These are phyloP conservation scores for Monosporascus sp. DNA, from an alignment of 2,329 filamentous ascomycete genomes.

Conservation along the genomic window DNA sequence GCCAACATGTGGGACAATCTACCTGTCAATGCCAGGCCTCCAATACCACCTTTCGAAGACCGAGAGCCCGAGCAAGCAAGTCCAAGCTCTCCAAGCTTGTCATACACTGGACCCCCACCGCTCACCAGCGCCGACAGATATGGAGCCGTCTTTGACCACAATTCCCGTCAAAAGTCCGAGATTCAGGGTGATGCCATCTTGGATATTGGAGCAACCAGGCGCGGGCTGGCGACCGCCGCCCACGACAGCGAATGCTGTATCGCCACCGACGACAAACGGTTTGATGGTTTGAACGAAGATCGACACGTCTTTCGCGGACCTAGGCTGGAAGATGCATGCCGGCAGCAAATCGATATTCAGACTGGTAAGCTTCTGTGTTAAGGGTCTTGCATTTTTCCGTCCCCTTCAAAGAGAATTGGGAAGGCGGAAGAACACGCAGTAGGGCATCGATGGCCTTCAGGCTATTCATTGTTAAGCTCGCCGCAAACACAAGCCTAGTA, in stretches of 20 bases:
- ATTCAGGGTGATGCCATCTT: slow-evolving; percentile 10
- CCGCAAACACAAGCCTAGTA: no score
- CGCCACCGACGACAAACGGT: background rate
- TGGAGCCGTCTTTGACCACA: background rate
- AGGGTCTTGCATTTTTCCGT: background rate
- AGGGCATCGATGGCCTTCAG: background rate
- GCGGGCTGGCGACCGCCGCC: slow-evolving; percentile 3
- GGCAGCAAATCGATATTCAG: background rate
- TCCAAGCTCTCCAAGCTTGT: slow-evolving; percentile 2
- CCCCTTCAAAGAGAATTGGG: background rate
- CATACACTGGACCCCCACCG: slow-evolving; percentile 9
- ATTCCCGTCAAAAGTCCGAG: slow-evolving; percentile 5
- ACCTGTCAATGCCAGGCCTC: slow-evolving; percentile 6
- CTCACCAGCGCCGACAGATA: slow-evolving; percentile 7
- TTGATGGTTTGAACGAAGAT: slow-evolving; percentile 1
- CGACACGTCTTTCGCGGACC: slow-evolving; percentile 1
- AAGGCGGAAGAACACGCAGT: background rate
- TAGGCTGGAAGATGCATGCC: slow-evolving; percentile 1
- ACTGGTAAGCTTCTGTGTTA: background rate
- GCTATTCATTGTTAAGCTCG: no score
- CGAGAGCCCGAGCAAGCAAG: slow-evolving; percentile 5
- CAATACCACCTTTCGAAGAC: slow-evolving; percentile 6
- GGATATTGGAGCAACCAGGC: slow-evolving; percentile 7
- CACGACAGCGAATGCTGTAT: background rate
- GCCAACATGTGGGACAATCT: background rate